phyloP scores from a whole-genome alignment of 2,329 filamentous ascomycete genomes.

The Venturiaceae sp. region DNA sequence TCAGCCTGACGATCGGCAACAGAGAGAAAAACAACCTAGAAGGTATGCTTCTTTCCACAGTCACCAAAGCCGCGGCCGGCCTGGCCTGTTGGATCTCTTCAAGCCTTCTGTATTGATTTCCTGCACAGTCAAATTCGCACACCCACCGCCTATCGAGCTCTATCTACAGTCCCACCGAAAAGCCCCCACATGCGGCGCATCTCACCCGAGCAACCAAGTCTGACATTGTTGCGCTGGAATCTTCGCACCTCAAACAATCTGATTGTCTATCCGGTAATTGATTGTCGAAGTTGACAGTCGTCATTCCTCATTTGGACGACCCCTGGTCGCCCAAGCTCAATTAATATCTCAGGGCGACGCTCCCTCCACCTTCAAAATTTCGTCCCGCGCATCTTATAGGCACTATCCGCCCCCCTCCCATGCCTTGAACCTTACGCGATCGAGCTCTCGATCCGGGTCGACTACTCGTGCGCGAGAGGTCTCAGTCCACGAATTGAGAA shows the following conservation, averaged over 20 bases:
- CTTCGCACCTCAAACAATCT: background rate
- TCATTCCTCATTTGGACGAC: background rate
- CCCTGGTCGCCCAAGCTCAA: background rate
- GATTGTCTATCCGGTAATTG: background rate
- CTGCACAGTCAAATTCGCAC: background rate
- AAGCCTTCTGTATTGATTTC: background rate
- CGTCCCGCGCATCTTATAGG: background rate
- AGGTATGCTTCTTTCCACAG: background rate
- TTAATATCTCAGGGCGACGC: background rate
- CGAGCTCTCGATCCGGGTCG: background rate
- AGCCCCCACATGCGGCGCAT: too few species aligned
- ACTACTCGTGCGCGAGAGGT: slow-evolving; percentile 3
- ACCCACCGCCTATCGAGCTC: background rate
- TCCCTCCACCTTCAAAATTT: slow-evolving; percentile 3
- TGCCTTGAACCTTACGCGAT: background rate
- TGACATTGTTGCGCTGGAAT: background rate
- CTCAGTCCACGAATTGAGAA: background rate
- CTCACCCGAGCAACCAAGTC: background rate
- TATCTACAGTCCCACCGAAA: background rate
- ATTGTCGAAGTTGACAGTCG: background rate
- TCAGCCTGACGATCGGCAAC: background rate
- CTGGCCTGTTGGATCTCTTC: too few species aligned
- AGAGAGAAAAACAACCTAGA: background rate
- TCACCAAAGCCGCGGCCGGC: too few species aligned
- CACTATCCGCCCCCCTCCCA: background rate